Conservation (phyloP, 2,329 filamentous ascomycete species). For the Catunica adiposa region DNA sequence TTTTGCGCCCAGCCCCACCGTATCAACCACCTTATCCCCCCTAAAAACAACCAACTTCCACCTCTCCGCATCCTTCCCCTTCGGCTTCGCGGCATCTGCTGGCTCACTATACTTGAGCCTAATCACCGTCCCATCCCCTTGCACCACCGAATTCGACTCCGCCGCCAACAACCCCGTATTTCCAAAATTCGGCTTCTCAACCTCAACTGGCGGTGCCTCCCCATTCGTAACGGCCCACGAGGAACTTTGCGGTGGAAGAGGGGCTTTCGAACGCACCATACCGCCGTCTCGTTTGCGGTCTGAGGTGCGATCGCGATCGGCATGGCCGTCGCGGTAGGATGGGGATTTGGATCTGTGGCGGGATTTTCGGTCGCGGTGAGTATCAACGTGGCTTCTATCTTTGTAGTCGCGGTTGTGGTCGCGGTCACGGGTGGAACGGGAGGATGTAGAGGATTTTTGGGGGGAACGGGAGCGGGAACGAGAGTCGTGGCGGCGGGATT, state of each 20-base stretch:
- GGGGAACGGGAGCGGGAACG: background rate
- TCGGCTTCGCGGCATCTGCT: conserved; percentile 75
- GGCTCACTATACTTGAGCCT: conserved; percentile 95
- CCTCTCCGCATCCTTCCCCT: conserved; percentile 42
- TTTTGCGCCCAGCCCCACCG: conserved; percentile 55
- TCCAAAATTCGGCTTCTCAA: conserved; percentile 78
- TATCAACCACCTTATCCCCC: conserved; percentile 61
- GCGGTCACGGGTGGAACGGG: no score
- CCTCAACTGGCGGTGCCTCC: conserved; percentile 33
- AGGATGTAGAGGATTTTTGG: background rate
- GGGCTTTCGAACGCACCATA: conserved; percentile 21
- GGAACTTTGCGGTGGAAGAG: conserved; percentile 42
- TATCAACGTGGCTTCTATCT: background rate
- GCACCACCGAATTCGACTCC: conserved; percentile 61
- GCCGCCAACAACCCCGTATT: conserved; percentile 70
- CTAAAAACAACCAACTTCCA: conserved; percentile 96
- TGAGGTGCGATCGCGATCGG: background rate
- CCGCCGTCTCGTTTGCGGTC: background rate
- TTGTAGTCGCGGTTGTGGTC: background rate
- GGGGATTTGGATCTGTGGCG: background rate
- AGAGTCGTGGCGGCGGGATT: conserved; percentile 3
- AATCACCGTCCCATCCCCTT: conserved; percentile 57
- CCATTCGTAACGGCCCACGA: conserved; percentile 41
- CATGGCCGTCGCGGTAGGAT: background rate
- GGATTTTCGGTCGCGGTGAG: background rate